Base-by-base conservation (phyloP, 805 yeast species). In the Pichia pseudocactophila region DNA sequence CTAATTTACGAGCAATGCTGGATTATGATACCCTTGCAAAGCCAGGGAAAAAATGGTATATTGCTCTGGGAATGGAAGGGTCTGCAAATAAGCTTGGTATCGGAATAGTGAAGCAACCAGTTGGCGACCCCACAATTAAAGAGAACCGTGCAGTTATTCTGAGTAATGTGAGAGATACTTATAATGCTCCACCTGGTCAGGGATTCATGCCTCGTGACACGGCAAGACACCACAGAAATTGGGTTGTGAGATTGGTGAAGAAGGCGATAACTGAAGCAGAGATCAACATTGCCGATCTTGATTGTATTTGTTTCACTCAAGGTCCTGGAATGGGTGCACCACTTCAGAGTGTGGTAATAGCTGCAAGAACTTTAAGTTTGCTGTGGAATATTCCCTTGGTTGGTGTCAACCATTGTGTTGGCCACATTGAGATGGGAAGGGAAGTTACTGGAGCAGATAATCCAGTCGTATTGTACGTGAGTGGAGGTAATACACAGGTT, bases 321-420 rank as follows among this genome's bases (percentile, higher is more conserved):
- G 98, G 98, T 5, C 99, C 98, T 0, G 99, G 99, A 1, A 92
- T 92, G 97, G 99, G 99, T 2, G 97, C 97, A 1, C 99, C 99
- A 0, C 65, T 92, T 41, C 95, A 92, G 53, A 78, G 90, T 43
- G 96, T 88, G 32, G 97, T 82, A 3, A 71, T 92, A 38, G 94
- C 95, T 1, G 97, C 98, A 1, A 69, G 99, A 56, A 80, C 96
- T 0, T 64, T 89, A 31, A 69, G 87, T 8, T 78, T 82, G 51
- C 57, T 90, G 50, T 87, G 95, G 94, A 59, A 74, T 2, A 64
- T 83, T 18, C 97, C 98, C 0, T 61, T 92, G 27, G 81, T 92
- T 7, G 97, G 97, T 0, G 98, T 92, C 3, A 92, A 92, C 56
- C 98, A 92, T 62, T 92, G 99, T 63, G 78, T 92, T 30, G 99